A percentile compares a stretch with the other conserved stretches of the same genome.
These are phyloP conservation scores for Bolboschoenoplectus hybrid DNA, from an alignment of 202 grass and related monocot genomes.

Conservation along the genomic window DNA sequence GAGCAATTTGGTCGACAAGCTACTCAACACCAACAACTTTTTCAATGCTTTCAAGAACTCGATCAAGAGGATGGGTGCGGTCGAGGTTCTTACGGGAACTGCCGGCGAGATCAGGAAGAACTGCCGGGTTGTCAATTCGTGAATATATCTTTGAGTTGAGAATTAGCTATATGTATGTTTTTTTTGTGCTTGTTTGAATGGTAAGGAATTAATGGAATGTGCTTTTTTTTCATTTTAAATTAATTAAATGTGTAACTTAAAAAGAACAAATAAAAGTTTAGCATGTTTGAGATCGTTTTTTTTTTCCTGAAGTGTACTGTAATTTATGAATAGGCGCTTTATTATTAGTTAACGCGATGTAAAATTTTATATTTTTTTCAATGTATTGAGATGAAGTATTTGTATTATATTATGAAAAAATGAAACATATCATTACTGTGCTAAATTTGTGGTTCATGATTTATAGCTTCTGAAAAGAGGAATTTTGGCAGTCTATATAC, in stretches of 20 bases:
- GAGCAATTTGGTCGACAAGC: slow-evolving; percentile 50
- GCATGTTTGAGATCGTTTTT: slow-evolving; percentile 6
- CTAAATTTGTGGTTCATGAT: too few relatives aligned
- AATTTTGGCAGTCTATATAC: too few relatives aligned
- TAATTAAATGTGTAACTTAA: not conserved
- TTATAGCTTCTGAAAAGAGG: too few relatives aligned
- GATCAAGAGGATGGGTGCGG: slow-evolving; percentile 58
- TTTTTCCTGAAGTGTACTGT: not conserved
- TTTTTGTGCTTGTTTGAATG: not conserved
- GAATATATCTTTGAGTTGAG: not conserved
- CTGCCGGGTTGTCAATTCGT: slow-evolving; percentile 54
- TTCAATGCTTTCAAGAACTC: slow-evolving; percentile 62
- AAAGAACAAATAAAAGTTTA: not conserved
- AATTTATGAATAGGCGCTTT: too few relatives aligned
- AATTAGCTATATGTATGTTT: not conserved
- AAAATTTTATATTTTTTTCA: too few relatives aligned
- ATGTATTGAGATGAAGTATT: too few relatives aligned
- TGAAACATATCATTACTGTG: too few relatives aligned
- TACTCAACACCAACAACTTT: slow-evolving; percentile 47
- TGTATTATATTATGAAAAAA: too few relatives aligned
- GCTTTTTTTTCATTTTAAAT: not conserved
- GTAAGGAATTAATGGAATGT: slow-evolving; percentile 10
- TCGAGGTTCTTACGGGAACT: slow-evolving; percentile 49
- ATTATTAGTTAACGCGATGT: too few relatives aligned
- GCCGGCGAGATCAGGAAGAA: slow-evolving; percentile 53